A percentile compares a stretch with the other conserved stretches of the same genome.
Conservation (phyloP, 441 rosid genomes). For the Croton setiger region DNA sequence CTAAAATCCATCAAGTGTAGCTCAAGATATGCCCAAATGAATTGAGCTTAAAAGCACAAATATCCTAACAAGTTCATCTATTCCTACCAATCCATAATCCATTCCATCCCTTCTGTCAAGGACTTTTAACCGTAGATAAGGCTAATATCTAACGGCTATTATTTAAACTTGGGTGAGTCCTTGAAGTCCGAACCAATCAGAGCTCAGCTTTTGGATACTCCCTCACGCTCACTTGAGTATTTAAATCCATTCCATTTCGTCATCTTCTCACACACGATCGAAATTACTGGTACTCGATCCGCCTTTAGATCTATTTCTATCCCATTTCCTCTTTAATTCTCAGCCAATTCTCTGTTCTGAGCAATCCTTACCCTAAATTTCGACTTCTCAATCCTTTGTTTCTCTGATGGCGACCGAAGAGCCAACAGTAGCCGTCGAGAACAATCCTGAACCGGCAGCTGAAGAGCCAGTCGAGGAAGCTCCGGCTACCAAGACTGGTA, state of each 20-base stretch:
- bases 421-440: slow-evolving; percentile 24
- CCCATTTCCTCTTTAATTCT: not conserved
- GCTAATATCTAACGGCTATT: slow-evolving; percentile 47
- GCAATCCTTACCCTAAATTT: not conserved
- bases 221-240: slow-evolving; percentile 46
- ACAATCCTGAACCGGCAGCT: slow-evolving; percentile 25
- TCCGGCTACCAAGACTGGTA: slow-evolving; percentile 41
- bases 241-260: slow-evolving; percentile 41
- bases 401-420: slow-evolving; percentile 42
- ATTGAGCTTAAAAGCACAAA: slow-evolving; percentile 68
- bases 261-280: slow-evolving; percentile 16
- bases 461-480: slow-evolving; percentile 28
- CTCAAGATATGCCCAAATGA: slow-evolving; percentile 33
- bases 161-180: slow-evolving; percentile 45
- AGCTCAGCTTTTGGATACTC: slow-evolving; percentile 32
- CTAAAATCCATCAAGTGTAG: slow-evolving; percentile 20
- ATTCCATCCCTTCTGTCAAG: slow-evolving; percentile 18
- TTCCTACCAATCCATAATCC: slow-evolving; percentile 21
- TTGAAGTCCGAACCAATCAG: slow-evolving; percentile 50
- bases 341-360: not conserved
- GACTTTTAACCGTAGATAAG: slow-evolving; percentile 42
- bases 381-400: not conserved
- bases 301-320: slow-evolving; percentile 17
- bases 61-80: slow-evolving; percentile 24
- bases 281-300: not conserved